Percentiles rank a stretch among this genome's conserved stretches.
These are phyloP conservation scores for Staphylotrichum tortipilum DNA, from an alignment of 495 filamentous ascomycete species.

Conservation along the genomic window DNA sequence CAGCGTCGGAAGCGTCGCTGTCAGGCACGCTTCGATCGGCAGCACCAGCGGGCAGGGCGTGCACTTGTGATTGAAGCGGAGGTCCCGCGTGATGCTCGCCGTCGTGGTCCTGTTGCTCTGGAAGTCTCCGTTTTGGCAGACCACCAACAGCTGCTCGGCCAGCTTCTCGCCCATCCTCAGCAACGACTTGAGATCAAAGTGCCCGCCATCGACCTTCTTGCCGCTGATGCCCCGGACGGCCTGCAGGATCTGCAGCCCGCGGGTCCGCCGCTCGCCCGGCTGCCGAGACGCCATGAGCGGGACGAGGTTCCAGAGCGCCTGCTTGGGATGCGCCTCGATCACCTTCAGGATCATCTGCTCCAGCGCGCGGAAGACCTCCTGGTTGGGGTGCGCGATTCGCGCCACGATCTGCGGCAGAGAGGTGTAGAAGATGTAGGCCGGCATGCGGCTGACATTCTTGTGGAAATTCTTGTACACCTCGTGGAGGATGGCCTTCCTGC, in stretches of 20 bases:
- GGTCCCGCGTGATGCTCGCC: slow-evolving; percentile 62
- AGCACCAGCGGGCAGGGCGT: slow-evolving; percentile 79
- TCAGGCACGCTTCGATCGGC: slow-evolving; percentile 76
- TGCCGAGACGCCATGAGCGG: slow-evolving; percentile 56
- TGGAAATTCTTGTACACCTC: slow-evolving; percentile 60
- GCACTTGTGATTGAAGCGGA: slow-evolving; percentile 75
- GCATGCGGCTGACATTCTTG: slow-evolving; percentile 65
- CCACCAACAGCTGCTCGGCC: slow-evolving; percentile 69
- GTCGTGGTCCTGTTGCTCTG: slow-evolving; percentile 51
- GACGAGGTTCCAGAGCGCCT: slow-evolving; percentile 88
- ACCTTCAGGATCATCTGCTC: slow-evolving; percentile 73
- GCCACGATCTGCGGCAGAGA: slow-evolving; percentile 87
- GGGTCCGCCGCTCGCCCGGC: slow-evolving; percentile 42
- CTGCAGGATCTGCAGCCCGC: slow-evolving; percentile 45
- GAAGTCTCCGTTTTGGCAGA: slow-evolving; percentile 70
- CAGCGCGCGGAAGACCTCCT: slow-evolving; percentile 63
- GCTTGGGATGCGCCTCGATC: slow-evolving; percentile 69
- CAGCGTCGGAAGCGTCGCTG: slow-evolving; percentile 67
- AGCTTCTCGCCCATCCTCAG: slow-evolving; percentile 73
- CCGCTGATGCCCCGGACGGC: slow-evolving; percentile 28
- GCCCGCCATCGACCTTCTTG: slow-evolving; percentile 28
- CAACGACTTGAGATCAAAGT: slow-evolving; percentile 53
- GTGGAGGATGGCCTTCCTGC: slow-evolving; percentile 56
- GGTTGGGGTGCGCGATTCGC: slow-evolving; percentile 78
- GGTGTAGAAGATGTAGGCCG: slow-evolving; percentile 86